Percentiles rank a stretch among this genome's conserved stretches.
phyloP scores from a whole-genome alignment of 2,329 filamentous ascomycete genomes.

The Alternaria tenuissima region DNA sequence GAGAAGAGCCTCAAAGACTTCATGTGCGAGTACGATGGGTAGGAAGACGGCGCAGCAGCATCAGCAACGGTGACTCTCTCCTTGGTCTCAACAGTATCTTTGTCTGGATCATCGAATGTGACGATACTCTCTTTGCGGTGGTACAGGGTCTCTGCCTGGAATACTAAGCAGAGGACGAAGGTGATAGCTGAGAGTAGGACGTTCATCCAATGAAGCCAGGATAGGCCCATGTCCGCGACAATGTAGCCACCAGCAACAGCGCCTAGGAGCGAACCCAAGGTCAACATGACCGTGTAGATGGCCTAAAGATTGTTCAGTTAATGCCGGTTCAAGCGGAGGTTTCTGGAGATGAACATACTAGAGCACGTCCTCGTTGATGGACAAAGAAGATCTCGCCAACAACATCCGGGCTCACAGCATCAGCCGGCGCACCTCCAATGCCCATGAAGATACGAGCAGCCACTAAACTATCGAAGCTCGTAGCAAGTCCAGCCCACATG shows the following conservation, averaged over 20 bases:
- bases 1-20: slow-evolving; percentile 49
- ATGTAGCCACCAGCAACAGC: slow-evolving; percentile 55
- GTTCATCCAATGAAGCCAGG: slow-evolving; percentile 54
- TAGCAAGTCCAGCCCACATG: slow-evolving; percentile 54
- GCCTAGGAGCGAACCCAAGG: slow-evolving; percentile 50
- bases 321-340: neutral
- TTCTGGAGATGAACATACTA: slow-evolving; percentile 35
- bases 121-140: slow-evolving; percentile 37
- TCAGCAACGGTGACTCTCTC: slow-evolving; percentile 19
- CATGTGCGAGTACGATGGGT: slow-evolving; percentile 44
- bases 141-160: slow-evolving; percentile 54
- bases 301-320: slow-evolving; percentile 32
- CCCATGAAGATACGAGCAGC: slow-evolving; percentile 52
- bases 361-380: slow-evolving; percentile 52
- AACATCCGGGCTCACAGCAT: slow-evolving; percentile 53
- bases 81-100: slow-evolving; percentile 28
- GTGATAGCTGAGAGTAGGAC: slow-evolving; percentile 46
- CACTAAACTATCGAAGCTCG: slow-evolving; percentile 47
- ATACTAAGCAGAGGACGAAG: slow-evolving; percentile 46
- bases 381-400: slow-evolving; percentile 55
- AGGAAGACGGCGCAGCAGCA: slow-evolving; percentile 21
- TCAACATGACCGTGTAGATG: slow-evolving; percentile 53
- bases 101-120: slow-evolving; percentile 22
- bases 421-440: slow-evolving; percentile 47
- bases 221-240: slow-evolving; percentile 42